Base-by-base conservation (phyloP, 148 eudicot species). In the Vaccinium darrowii region DNA sequence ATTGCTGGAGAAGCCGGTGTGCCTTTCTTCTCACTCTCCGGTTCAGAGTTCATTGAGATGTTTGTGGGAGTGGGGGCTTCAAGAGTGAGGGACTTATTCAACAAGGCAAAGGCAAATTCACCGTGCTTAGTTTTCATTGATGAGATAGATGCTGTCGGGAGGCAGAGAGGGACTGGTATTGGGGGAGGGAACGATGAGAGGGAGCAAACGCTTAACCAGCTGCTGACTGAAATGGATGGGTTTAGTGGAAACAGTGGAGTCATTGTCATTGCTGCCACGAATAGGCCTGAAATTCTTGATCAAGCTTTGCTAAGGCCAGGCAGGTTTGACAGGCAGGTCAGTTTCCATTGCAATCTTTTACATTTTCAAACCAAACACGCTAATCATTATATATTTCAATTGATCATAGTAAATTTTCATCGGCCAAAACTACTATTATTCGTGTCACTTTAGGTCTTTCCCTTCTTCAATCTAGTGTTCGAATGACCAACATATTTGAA, bases 1-100 rank as follows among this genome's bases (percentile, higher is more conserved):
- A 93, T 94, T 54, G 98, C 98, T 10, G 95, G 98, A 25, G 95
- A 94, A 84, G 94, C 98, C 36, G 95, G 92, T 30, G 98, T 95
- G 16, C 98, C 95, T 0, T 95, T 95, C 90, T 92, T 94, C 77
- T 94, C 98, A 0, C 85, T 95, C 2, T 94, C 98, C 0, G 98
- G 98, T 0, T 94, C 98, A 5, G 95, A 95, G 82, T 95, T 95
- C 81, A 87, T 94, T 76, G 98, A 95, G 87, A 95, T 94, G 95
- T 95, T 94, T 85, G 98, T 95, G 0, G 98, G 98, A 1, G 94
- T 95, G 30, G 98, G 98, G 25, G 98, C 98, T 11, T 95, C 98
- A 3, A 91, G 98, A 79, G 98, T 94, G 5, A 77, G 98, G 88
- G 98, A 95, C 69, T 87, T 95, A 57, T 95, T 95, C 90, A 89